Percentiles rank a stretch among this genome's conserved stretches.
phyloP scores from a whole-genome alignment of 2,329 filamentous ascomycete species.

The Arthroderma sp. region DNA sequence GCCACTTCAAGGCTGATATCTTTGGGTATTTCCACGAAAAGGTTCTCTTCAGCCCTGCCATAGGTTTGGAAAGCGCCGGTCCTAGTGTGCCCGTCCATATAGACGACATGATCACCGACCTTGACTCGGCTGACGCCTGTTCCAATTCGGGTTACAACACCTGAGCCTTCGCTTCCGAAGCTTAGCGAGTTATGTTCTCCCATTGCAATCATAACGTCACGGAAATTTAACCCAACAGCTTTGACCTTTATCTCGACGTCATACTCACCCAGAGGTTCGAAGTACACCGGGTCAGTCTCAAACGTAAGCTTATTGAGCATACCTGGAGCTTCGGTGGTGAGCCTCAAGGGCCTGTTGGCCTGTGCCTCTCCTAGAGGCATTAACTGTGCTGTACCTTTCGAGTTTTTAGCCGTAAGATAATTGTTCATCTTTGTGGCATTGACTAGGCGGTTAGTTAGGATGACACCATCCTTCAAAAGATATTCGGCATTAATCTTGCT shows the following conservation, averaged over 20 bases:
- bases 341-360: constrained; percentile 9
- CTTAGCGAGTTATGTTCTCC: not conserved
- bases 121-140: constrained; percentile 3
- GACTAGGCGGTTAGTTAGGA: constrained; percentile 15
- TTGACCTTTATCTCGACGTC: constrained; percentile 14
- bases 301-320: constrained; percentile 13
- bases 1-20: constrained; percentile 11
- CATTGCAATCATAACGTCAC: constrained; percentile 10
- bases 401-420: constrained; percentile 10
- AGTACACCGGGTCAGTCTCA: constrained; percentile 10
- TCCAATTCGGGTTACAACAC: constrained; percentile 7
- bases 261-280: constrained; percentile 10
- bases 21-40: constrained; percentile 9
- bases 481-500: constrained; percentile 14
- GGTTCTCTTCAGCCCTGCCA: not conserved
- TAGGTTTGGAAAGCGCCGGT: constrained; percentile 3
- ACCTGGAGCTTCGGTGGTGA: constrained; percentile 11
- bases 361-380: constrained; percentile 6
- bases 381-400: constrained; percentile 10
- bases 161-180: constrained; percentile 7
- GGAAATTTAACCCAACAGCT: constrained; percentile 14
- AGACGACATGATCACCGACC: constrained; percentile 8
- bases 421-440: constrained; percentile 12
- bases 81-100: not conserved
- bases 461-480: constrained; percentile 9